Percentiles rank a stretch among this genome's conserved stretches.
Conservation (phyloP, 495 filamentous ascomycete species). For the Friedmanniomyces simplex region DNA sequence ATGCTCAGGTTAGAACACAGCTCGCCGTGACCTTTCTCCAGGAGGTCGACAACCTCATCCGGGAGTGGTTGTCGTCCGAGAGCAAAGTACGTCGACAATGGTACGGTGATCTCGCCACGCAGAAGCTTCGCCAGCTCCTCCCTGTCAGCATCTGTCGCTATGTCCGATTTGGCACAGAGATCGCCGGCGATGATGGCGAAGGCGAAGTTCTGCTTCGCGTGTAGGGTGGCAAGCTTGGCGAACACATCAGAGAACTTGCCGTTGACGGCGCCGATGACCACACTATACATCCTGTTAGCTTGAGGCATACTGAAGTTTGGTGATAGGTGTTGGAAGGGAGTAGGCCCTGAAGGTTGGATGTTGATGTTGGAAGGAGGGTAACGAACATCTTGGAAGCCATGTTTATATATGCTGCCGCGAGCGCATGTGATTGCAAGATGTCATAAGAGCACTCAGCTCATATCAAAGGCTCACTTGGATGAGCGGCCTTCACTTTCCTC, state of each 20-base stretch:
- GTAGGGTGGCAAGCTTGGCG: constrained; percentile 63
- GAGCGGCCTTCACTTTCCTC: too few species aligned
- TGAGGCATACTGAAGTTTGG: neutral
- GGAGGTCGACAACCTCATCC: constrained; percentile 51
- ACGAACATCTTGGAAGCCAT: constrained; percentile 68
- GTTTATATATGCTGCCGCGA: constrained; percentile 3
- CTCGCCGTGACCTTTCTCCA: constrained; percentile 64
- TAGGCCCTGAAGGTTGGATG: neutral
- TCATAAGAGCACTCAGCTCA: neutral
- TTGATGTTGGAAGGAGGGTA: constrained; percentile 6
- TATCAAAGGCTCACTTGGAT: too few species aligned
- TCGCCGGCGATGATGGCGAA: constrained; percentile 78
- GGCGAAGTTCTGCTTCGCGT: constrained; percentile 74
- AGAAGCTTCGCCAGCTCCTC: constrained; percentile 55
- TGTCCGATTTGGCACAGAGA: constrained; percentile 46
- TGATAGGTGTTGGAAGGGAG: neutral
- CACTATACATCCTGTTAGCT: constrained; percentile 42
- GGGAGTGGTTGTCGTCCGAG: constrained; percentile 63
- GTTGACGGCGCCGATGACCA: constrained; percentile 70
- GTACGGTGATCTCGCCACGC: constrained; percentile 55
- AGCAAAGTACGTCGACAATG: constrained; percentile 79
- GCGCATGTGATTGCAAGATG: constrained; percentile 4
- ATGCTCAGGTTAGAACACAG: constrained; percentile 81
- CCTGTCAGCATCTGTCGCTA: constrained; percentile 37
- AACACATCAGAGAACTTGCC: constrained; percentile 65